Conservation (phyloP, 2,329 filamentous ascomycete species). For the Botryotinia calthae region DNA sequence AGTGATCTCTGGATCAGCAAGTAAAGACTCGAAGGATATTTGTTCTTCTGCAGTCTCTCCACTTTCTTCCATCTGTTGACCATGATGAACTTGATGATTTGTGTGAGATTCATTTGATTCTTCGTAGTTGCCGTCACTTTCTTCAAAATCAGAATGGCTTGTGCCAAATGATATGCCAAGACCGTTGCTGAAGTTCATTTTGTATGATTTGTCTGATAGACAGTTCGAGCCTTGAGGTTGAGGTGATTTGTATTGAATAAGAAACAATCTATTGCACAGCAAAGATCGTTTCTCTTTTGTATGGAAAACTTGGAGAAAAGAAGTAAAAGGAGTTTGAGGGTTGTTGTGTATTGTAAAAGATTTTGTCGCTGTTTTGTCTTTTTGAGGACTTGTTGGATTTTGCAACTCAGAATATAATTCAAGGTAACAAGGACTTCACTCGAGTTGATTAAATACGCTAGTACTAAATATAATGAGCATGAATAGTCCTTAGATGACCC, state of each 20-base stretch:
- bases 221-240: not conserved
- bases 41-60: not conserved
- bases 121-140: not conserved
- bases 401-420: not conserved
- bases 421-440: not conserved
- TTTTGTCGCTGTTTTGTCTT: not conserved
- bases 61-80: not conserved
- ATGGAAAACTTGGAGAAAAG: not conserved
- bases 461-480: not conserved
- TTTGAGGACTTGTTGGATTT: not conserved
- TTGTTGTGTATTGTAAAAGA: not conserved
- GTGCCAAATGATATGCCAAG: constrained; percentile 8
- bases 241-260: not conserved
- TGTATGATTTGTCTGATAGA: not conserved
- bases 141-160: not conserved
- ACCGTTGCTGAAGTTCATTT: constrained; percentile 5
- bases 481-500: not conserved
- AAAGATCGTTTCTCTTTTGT: not conserved
- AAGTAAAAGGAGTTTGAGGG: not conserved
- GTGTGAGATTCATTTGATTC: not conserved
- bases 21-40: not conserved
- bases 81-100: not conserved
- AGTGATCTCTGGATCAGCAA: not conserved
- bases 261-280: not conserved
- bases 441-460: not conserved